Evolutionary conservation across 495 filamentous ascomycete genomes (phyloP), one percentile per base, ranked within the genome.

Genomic region (Aspergillus taichungensis): DNA sequence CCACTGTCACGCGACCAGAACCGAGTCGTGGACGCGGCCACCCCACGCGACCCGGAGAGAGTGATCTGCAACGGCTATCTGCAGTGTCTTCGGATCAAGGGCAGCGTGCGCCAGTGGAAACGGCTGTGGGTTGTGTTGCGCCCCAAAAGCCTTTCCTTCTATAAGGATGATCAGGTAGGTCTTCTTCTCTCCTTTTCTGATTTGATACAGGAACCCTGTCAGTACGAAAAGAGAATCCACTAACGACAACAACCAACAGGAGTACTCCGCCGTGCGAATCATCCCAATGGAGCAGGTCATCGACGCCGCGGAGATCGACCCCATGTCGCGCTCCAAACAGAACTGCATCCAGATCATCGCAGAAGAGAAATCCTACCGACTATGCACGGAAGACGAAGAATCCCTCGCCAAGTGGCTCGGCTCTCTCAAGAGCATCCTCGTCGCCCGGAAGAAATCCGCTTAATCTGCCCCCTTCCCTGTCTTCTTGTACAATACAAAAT

Each of bases 71-170:
- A 96, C 60, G 88, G 91, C 13, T 91, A 88, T 68, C 78, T 96
- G 33, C 84, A 87, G 61, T 82, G 86, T 49, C 76, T 95, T 24
- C 88, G 86, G 48, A 84, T 83, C 48, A 90, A 89, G 53, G 74
- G 84, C n/a, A 87, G 86, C 6, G 83, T 98, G 33, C 81, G 84
- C 30, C 87, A 92, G 55, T 98, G 92, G 92, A 96, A 94, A 71
- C 84, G 86, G 50, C 73, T 87, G 30, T 98, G 92, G 92, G 82
- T 83, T 0, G 92, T 98, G 0, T 68, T 97, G n/a, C 85, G 90
- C 30, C 82, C 88, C 0, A 83, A 85, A 47, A 87, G 87, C 42
- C 64, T 97, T 38, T 85, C 88, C 6, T 79, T 97, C 13, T 97
- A 98, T 69, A 97, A 96, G 64, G 83, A 90, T 54, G 89, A 94